Evolutionary conservation across 1,284 basidiomycete species (phyloP).

Genomic region (Coniferiporia weirii): DNA sequence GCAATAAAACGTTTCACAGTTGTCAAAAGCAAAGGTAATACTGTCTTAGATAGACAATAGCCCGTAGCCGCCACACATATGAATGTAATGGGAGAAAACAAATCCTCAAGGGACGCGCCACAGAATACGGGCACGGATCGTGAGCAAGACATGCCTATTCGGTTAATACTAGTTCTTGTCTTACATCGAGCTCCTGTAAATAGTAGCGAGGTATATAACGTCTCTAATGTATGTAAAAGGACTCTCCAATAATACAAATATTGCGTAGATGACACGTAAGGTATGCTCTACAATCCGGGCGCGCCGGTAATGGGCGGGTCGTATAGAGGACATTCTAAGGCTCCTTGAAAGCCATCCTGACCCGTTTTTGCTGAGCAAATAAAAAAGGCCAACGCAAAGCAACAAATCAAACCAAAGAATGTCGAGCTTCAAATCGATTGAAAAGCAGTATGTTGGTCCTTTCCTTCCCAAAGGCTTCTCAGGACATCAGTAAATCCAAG

Average conservation of each 20-base stretch:
- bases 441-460: conserved; percentile 27
- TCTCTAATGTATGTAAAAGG: neutral
- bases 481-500: conserved; percentile 85
- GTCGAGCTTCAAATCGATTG: neutral
- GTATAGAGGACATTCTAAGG: neutral
- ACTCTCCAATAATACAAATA: conserved; percentile 3
- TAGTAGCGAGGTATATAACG: too few relatives aligned
- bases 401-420: neutral
- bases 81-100: too few relatives aligned
- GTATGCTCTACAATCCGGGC: conserved; percentile 5
- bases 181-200: too few relatives aligned
- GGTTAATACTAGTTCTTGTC: neutral
- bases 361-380: conserved; percentile 2
- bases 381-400: neutral
- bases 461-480: conserved; percentile 62
- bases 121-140: neutral
- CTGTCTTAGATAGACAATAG: too few relatives aligned
- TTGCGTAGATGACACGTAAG: conserved; percentile 8
- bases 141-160: neutral
- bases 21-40: too few relatives aligned
- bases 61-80: too few relatives aligned
- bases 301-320: neutral
- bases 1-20: too few relatives aligned
- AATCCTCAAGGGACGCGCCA: too few relatives aligned
- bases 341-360: neutral